Evolutionary conservation across 2,329 filamentous ascomycete genomes (phyloP), one percentile per base, ranked within the genome.

Genomic region (Endocalyx cinctus): DNA sequence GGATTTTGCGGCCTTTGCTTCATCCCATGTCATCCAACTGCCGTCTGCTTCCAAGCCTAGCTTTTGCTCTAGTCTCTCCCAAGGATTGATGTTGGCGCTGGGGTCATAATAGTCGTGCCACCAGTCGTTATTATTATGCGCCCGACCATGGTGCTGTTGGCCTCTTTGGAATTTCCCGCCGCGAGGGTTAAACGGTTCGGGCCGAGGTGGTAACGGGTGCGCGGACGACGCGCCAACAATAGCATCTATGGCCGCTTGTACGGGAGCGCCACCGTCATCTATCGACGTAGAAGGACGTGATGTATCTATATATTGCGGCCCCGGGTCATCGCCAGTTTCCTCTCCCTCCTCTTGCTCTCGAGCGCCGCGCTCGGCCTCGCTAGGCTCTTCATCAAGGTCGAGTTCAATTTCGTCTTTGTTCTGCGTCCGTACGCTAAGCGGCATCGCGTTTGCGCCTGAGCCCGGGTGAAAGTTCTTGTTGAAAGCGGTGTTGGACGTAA

Each of bases 21-120:
- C 49, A 29, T 56, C 53, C 48, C 41, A 58, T 10, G 54, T 38
- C 18, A 70, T 41, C 74, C 74, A 80, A 1, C 45, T 50, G 3
- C 69, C 72, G 11, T 52, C 52, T 2, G 69, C 39, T 25, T 58
- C 44, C 29, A 80, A 43, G 0, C 68, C 67, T 16, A 55, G 55
- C 6, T 55, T 46, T 46, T 62, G 59, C 54, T 82, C 77, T 14
- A 82, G 57, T 7, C 52, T 56, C 31, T 69, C 72, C 84, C 84
- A 89, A 0, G 84, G 84, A 52, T 89, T 86, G 52, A 80, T 70
- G 46, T 86, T 77, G 41, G 81, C 84, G 37, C 67, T 71, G 0
- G 75, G 72, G 38, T 85, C 74, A 55, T 87, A 88, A 55, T 84
- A 86, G 22, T 69, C 77, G 25, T 70, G 62, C 57, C 81, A 84